Percentiles rank a stretch among this genome's conserved stretches.
Evolutionary conservation across 305 asterid species (phyloP).

Genomic region (Fraxinus platypoda): DNA sequence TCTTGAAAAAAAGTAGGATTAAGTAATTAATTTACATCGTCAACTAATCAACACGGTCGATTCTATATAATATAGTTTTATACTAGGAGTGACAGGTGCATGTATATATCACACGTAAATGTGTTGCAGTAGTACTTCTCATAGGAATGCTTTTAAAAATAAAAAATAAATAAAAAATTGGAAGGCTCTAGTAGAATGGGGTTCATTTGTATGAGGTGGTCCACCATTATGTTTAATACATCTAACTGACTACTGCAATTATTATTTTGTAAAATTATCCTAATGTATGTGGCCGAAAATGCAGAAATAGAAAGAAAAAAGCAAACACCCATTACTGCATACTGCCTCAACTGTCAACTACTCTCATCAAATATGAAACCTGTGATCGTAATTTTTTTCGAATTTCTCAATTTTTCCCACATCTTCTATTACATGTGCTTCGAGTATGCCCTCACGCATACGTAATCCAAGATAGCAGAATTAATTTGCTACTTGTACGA

Average conservation of each 20-base stretch:
- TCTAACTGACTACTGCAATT: neutral
- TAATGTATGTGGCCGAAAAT: constrained; percentile 33
- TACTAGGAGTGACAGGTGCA: neutral
- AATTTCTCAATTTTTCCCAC: constrained; percentile 12
- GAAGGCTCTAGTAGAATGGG: neutral
- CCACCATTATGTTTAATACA: neutral
- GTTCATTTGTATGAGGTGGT: neutral
- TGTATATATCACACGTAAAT: neutral
- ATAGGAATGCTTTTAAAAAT: neutral
- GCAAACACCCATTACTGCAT: constrained; percentile 10
- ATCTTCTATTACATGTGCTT: neutral
- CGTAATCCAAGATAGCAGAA: neutral
- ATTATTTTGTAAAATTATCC: neutral
- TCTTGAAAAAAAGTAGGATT: neutral
- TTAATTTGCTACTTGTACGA: neutral
- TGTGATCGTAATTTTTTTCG: neutral
- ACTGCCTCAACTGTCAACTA: constrained; percentile 41
- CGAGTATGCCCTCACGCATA: neutral
- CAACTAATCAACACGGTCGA: neutral
- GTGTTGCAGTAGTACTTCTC: neutral
- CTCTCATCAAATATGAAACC: constrained; percentile 26
- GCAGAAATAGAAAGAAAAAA: constrained; percentile 21
- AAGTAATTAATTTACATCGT: neutral
- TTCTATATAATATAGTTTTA: neutral
- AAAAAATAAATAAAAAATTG: too few species aligned